Evolutionary conservation across 768 basidiomycete genomes (phyloP), one percentile per base, ranked within the genome.

Genomic region (Mrakia frigida): DNA sequence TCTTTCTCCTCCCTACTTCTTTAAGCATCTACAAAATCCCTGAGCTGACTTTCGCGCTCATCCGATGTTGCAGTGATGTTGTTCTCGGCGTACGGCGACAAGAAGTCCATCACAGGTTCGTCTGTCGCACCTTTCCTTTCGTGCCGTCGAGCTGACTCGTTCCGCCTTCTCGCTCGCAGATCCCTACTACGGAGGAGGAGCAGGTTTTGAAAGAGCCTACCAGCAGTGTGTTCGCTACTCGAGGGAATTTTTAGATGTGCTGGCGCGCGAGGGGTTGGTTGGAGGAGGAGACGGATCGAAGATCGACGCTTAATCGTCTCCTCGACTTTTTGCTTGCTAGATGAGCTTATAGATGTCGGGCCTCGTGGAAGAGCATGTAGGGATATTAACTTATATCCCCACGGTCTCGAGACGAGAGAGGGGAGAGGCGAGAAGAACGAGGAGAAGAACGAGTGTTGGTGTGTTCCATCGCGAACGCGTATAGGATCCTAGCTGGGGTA

Each of bases 171-270:
- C 14, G 13, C 33, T 56, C 56, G 4, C 46, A 70, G 75, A 76
- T 46, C 75, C 75, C 3, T 76, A 76, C 43, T 76, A 76, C 61
- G 75, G 75, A 46, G 75, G 75, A 21, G n/a, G 23, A 9, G 23
- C 56, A 2, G 75, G 75, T 10, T 76, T 76, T 39, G 60, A 76
- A 14, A 1, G 10, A 6, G 70, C 69, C 39, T 76, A 65, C 50
- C n/a, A 67, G 25, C 75, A 76, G 35, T 76, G 75, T 46, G 53
- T 59, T 13, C 56, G 61, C 6, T 76, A 76, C 61, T 63, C 70
- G 46, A 21, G 61, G 14, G 75, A 70, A 50, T 50, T 76, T 31
- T 52, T 76, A 21, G 70, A 76, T n/a, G 35, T 41, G 6, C n/a
- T 68, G 65, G 65, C 2, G 39, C 5, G 43, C 7, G 65, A 68